Percentiles rank a stretch among this genome's conserved stretches.
These are phyloP conservation scores for Jaltomata sinuosa DNA, from an alignment of 257 asterid genomes.

Conservation along the genomic window DNA sequence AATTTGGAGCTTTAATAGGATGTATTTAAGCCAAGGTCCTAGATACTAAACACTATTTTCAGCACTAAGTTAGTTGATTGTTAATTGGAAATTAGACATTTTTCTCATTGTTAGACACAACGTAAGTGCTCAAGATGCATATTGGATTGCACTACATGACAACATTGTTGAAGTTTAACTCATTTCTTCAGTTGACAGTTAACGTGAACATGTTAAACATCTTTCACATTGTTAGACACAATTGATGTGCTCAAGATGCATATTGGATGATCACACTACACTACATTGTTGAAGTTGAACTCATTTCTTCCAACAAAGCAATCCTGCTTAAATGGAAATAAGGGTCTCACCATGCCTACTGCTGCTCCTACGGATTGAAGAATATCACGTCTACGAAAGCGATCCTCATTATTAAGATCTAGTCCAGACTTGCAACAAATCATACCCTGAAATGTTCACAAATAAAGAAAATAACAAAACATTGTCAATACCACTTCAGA, in stretches of 20 bases:
- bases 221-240: not conserved
- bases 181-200: not conserved
- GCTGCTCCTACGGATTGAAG: slow-evolving; percentile 63
- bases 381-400: slow-evolving; percentile 50
- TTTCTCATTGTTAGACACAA: not conserved
- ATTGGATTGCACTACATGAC: not conserved
- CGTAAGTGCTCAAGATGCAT: not conserved
- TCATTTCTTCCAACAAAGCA: not conserved
- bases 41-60: not conserved
- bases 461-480: not conserved
- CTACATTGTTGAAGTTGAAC: not conserved
- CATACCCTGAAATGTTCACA: slow-evolving; percentile 22
- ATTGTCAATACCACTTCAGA: not conserved
- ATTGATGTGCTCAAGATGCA: not conserved
- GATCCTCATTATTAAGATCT: slow-evolving; percentile 22
- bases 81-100: not conserved
- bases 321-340: not conserved
- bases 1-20: not conserved
- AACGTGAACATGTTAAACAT: not conserved
- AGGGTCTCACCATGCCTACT: slow-evolving; percentile 48
- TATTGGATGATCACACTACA: not conserved
- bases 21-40: not conserved
- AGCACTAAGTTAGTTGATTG: not conserved
- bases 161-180: not conserved
- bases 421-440: slow-evolving; percentile 43